phyloP scores from a whole-genome alignment of 2,329 filamentous ascomycete species.

The Ceratocystis variospora region DNA sequence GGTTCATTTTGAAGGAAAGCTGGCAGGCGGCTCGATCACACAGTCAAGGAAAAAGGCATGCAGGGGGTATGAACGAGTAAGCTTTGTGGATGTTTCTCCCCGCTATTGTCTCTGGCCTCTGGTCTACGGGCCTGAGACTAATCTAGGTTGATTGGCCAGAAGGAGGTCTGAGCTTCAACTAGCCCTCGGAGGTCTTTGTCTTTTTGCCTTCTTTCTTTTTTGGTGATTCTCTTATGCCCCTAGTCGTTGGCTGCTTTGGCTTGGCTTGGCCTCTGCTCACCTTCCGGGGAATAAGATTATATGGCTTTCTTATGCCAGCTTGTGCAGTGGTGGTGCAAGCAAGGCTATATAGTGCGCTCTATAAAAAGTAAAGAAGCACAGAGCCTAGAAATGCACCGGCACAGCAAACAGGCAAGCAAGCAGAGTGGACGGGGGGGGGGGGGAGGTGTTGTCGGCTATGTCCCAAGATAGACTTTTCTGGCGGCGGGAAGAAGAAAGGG shows the following conservation, averaged over 20 bases:
- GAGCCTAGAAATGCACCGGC: not conserved
- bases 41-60: not conserved
- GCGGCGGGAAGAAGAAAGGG: not conserved
- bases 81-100: not conserved
- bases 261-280: slow-evolving; percentile 2
- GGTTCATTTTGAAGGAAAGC: slow-evolving; percentile 27
- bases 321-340: not conserved
- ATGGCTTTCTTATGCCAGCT: not conserved
- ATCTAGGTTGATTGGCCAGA: not conserved
- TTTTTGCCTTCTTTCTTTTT: not conserved
- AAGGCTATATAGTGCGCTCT: not conserved
- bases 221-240: not conserved
- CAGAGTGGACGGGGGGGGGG: not conserved
- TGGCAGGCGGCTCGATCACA: not conserved
- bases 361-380: slow-evolving; percentile 8
- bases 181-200: not conserved
- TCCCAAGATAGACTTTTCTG: slow-evolving; percentile 1
- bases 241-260: no score
- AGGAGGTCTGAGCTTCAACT: not conserved
- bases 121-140: not conserved
- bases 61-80: not conserved
- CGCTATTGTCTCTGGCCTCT: not conserved
- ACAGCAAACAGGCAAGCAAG: not conserved
- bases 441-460: not conserved
- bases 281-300: not conserved